Conservation (phyloP, 441 rosid species). For the Erodium texanum region DNA sequence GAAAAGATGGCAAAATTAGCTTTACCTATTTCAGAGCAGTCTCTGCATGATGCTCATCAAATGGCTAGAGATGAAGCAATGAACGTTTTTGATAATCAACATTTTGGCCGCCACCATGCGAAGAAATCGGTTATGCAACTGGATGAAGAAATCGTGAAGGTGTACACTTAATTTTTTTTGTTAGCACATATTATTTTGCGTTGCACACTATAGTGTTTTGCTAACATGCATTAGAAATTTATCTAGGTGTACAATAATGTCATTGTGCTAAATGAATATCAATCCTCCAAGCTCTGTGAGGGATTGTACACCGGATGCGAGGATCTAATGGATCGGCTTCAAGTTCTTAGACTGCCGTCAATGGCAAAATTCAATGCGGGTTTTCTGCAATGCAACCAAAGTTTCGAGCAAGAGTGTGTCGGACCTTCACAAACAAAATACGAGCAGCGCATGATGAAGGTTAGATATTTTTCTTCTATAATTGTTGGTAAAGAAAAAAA, state of each 20-base stretch:
- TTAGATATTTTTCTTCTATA: constrained; percentile 21
- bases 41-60: constrained; percentile 59
- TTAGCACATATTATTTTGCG: background rate
- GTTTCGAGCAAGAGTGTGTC: constrained; percentile 68
- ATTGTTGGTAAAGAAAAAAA: background rate
- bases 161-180: constrained; percentile 45
- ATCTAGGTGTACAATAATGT: constrained; percentile 60
- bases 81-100: constrained; percentile 72
- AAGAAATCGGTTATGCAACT: constrained; percentile 68
- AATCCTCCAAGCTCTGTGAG: constrained; percentile 87
- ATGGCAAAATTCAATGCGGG: constrained; percentile 99
- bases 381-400: constrained; percentile 78
- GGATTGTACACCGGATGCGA: constrained; percentile 67
- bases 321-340: constrained; percentile 97
- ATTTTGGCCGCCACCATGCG: constrained; percentile 92
- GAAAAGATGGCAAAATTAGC: constrained; percentile 49
- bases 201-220: background rate
- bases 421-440: constrained; percentile 85
- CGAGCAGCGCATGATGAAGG: constrained; percentile 84
- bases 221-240: constrained; percentile 16
- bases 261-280: constrained; percentile 63
- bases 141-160: constrained; percentile 77
- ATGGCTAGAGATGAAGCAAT: constrained; percentile 46
- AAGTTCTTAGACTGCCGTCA: constrained; percentile 91
- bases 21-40: constrained; percentile 60